phyloP scores from a whole-genome alignment of 176 grass and related monocot species.

The Musa troglodytarum region DNA sequence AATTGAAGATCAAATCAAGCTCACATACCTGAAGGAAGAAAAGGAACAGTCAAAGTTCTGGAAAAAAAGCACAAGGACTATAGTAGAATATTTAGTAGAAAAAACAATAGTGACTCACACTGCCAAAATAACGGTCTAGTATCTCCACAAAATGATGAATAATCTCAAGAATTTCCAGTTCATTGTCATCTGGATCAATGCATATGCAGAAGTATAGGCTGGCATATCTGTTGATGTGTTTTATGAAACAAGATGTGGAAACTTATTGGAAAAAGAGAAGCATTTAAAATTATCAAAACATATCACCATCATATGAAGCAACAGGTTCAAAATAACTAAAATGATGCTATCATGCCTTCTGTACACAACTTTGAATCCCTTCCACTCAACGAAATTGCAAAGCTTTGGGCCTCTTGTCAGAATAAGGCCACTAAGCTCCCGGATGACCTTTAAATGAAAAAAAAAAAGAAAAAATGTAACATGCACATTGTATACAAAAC shows the following conservation, averaged over 20 bases:
- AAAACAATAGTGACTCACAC: slow-evolving; percentile 24
- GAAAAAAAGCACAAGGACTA: background rate
- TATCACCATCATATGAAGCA: too few relatives aligned
- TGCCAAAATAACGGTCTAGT: slow-evolving; percentile 70
- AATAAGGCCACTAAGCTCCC: slow-evolving; percentile 48
- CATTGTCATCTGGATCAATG: slow-evolving; percentile 60
- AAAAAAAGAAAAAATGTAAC: background rate
- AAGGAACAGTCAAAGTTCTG: slow-evolving; percentile 1
- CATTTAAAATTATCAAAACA: too few relatives aligned
- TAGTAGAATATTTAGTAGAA: background rate
- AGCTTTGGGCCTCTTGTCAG: slow-evolving; percentile 57
- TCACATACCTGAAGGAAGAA: slow-evolving; percentile 44
- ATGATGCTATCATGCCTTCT: slow-evolving; percentile 33
- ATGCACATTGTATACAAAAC: background rate
- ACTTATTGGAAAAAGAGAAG: too few relatives aligned
- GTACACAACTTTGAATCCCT: slow-evolving; percentile 62
- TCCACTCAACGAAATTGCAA: slow-evolving; percentile 83
- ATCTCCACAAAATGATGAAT: slow-evolving; percentile 80
- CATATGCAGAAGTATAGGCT: slow-evolving; percentile 83
- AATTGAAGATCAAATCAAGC: slow-evolving; percentile 75
- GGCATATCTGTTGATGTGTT: slow-evolving; percentile 43
- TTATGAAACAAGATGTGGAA: background rate
- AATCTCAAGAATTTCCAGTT: slow-evolving; percentile 63
- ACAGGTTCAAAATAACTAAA: background rate
- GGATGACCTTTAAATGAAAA: slow-evolving; percentile 34